Conservation (phyloP, 2,329 filamentous ascomycete genomes). For the Hypoxylon sp. region DNA sequence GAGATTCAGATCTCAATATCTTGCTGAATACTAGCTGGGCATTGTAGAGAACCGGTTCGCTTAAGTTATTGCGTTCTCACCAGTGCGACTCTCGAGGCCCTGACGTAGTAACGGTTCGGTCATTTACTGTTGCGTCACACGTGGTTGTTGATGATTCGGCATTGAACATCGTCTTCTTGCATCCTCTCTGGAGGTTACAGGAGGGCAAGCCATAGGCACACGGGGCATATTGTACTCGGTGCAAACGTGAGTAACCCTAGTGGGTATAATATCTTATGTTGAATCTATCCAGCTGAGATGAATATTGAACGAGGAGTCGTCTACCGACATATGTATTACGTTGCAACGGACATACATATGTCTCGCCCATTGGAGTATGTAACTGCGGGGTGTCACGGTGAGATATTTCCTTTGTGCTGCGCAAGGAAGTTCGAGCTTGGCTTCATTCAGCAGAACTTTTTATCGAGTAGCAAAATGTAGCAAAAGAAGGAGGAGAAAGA, state of each 20-base stretch:
- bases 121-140: constrained; percentile 17
- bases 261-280: neutral
- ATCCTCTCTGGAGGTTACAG: constrained; percentile 29
- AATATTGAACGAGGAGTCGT: neutral
- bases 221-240: constrained; percentile 1
- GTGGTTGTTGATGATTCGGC: constrained; percentile 32
- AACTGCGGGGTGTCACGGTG: constrained; percentile 13
- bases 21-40: neutral
- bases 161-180: constrained; percentile 14
- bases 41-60: neutral
- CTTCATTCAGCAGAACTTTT: neutral
- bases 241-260: constrained; percentile 3
- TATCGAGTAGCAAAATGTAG: no score
- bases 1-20: neutral
- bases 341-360: neutral
- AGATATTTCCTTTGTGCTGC: neutral
- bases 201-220: constrained; percentile 6
- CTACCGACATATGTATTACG: neutral
- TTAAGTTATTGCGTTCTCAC: constrained; percentile 1
- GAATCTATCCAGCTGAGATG: neutral
- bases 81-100: constrained; percentile 7
- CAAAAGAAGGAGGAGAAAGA: neutral
- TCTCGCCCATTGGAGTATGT: constrained; percentile 2
- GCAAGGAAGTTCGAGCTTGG: neutral
- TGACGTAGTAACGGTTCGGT: constrained; percentile 25